These are phyloP conservation scores for Aaosphaeria arxii DNA, from an alignment of 2,329 filamentous ascomycete genomes.

Conservation along the genomic window DNA sequence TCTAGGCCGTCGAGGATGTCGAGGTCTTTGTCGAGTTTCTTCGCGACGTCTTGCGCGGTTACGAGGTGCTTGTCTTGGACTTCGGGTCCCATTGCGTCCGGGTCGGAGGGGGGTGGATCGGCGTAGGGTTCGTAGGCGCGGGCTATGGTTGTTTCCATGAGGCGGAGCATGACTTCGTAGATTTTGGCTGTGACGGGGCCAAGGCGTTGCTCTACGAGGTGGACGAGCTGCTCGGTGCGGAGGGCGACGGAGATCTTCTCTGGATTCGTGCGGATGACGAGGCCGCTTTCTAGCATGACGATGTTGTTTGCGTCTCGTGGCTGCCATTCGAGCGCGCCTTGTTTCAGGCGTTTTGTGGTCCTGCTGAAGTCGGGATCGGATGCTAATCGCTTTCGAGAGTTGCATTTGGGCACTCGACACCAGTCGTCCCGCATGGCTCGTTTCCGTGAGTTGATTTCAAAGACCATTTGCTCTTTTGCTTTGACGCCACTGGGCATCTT, in stretches of 20 bases:
- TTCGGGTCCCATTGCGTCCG: conserved; percentile 32
- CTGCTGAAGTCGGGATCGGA: conserved; percentile 14
- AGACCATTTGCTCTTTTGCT: conserved; percentile 61
- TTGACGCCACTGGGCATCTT: conserved; percentile 61
- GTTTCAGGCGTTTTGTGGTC: conserved; percentile 30
- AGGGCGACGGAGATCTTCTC: conserved; percentile 80
- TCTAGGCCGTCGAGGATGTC: conserved; percentile 40
- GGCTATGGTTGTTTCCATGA: conserved; percentile 65
- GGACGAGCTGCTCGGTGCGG: conserved; percentile 72
- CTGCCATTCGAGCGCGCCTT: conserved; percentile 1
- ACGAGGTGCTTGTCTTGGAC: conserved; percentile 33
- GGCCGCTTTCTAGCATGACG: conserved; percentile 32
- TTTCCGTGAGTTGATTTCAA: conserved; percentile 56
- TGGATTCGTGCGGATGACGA: conserved; percentile 77
- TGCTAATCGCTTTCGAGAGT: conserved; percentile 13
- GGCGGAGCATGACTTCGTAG: conserved; percentile 70
- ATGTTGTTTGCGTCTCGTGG: neutral
- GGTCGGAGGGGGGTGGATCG: conserved; percentile 18
- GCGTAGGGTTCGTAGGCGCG: conserved; percentile 61
- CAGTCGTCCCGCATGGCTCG: conserved; percentile 48
- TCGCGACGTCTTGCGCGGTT: conserved; percentile 33
- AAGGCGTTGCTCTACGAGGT: conserved; percentile 68
- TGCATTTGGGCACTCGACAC: conserved; percentile 23
- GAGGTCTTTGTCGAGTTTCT: conserved; percentile 20
- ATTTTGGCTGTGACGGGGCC: conserved; percentile 74